A percentile compares a stretch with the other conserved stretches of the same genome.
Conservation (phyloP, 2,329 filamentous ascomycete species). For the Claviceps digitariae region DNA sequence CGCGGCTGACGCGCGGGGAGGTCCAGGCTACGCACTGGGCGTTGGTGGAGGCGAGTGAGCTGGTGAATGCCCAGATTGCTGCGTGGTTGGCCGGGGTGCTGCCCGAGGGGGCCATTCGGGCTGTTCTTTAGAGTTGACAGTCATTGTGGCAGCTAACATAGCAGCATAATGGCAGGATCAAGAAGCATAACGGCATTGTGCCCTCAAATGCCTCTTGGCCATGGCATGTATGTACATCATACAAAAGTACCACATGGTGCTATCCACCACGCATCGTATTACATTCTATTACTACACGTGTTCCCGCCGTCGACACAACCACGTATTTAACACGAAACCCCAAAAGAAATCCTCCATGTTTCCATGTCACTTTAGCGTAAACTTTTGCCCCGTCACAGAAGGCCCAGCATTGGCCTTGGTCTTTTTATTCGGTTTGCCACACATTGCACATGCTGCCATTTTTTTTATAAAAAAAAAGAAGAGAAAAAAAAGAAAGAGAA, state of each 20-base stretch:
- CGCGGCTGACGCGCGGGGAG: conserved; percentile 48
- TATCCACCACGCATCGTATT: too few species aligned
- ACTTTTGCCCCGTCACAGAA: conserved; percentile 46
- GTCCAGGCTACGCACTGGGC: conserved; percentile 72
- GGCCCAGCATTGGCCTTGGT: conserved; percentile 33
- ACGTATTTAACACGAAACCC: not conserved
- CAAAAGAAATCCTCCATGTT: too few species aligned
- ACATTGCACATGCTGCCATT: conserved; percentile 44
- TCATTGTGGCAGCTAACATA: too few species aligned
- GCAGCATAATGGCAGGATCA: too few species aligned
- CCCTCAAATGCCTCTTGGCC: too few species aligned
- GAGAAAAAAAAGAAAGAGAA: too few species aligned
- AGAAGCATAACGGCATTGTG: too few species aligned
- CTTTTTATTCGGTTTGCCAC: conserved; percentile 44
- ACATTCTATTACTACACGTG: too few species aligned
- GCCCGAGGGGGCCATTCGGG: conserved; percentile 13
- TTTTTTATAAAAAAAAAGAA: too few species aligned
- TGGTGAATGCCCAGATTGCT: conserved; percentile 55
- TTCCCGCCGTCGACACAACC: too few species aligned
- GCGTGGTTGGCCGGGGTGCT: conserved; percentile 45
- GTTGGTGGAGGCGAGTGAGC: conserved; percentile 55
- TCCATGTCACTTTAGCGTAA: conserved; percentile 39
- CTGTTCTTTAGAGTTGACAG: conserved; percentile 12
- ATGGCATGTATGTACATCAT: too few species aligned
- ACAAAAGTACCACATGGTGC: too few species aligned